Base-by-base conservation (phyloP, 1,284 basidiomycete genomes). In the Naganishia cerealis region DNA sequence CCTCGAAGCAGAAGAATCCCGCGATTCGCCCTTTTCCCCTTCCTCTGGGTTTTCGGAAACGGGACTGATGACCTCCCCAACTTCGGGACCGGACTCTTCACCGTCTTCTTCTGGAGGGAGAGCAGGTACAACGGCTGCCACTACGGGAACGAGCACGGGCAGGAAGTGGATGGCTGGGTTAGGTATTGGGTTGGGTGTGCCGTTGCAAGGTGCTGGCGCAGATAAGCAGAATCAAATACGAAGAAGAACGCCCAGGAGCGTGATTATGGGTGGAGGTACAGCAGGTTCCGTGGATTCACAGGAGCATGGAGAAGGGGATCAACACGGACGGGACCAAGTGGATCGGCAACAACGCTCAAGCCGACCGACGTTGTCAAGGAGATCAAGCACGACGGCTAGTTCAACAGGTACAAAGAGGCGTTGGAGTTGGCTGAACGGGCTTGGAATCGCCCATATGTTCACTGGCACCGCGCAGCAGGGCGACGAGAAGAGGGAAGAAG, bases 401-500 rank as follows among this genome's bases (percentile, higher is more conserved):
- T 39, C 46, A 2, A 33, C 21, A 4, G 33, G 38, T 0, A 50
- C 46, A 10, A 36, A 48, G 4, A 15, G 50, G 3, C 13, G 61
- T 18, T 54, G 61, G 61, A 63, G 53, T 15, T 63, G 61, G 61
- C 16, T 63, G 61, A 63, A 63, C 29, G 61, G 61, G 12, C n/a
- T 54, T 9, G 61, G 61, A 3, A 54, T 63, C 29, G 61, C 61
- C 12, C 61, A 63, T 54, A 38, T 63, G 2, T 63, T 63, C 18
- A 40, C 50, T 1, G 61, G 50, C 12, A 43, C 50, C 12, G 29
- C 50, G 8, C 50, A 39, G 9, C 9, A 42, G 16, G 24, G 39
- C 2, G 10, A 24, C 9, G 50, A 42, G 4, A 24, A 18, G 40
- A 39, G 10, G 3, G 16, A 33, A 4, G 9, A 16, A 10, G 29